These are phyloP conservation scores for Fonsecaea monophora DNA, from an alignment of 2,329 filamentous ascomycete species.

Conservation along the genomic window DNA sequence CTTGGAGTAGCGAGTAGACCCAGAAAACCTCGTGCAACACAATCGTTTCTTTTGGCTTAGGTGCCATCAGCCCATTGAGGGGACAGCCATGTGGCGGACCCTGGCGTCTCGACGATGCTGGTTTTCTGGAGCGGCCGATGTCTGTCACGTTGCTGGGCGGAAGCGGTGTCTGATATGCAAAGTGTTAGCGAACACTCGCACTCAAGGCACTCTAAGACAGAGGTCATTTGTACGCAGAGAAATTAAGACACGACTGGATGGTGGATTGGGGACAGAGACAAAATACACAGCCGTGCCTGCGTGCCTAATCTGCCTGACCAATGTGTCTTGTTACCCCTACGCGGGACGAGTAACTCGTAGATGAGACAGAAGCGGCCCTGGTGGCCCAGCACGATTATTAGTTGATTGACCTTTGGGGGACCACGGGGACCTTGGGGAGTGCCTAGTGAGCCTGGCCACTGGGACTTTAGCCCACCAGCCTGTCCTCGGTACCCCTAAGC, in stretches of 20 bases:
- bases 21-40: constrained; percentile 5
- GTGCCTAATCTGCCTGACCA: neutral
- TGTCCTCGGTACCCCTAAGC: constrained; percentile 10
- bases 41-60: constrained; percentile 5
- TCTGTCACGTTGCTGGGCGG: neutral
- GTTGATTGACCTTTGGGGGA: neutral
- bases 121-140: neutral
- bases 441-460: constrained; percentile 5
- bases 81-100: neutral
- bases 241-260: neutral
- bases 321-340: neutral
- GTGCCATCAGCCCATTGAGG: neutral
- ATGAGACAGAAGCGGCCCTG: neutral
- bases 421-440: constrained; percentile 3
- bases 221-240: neutral
- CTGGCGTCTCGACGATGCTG: neutral
- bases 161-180: neutral
- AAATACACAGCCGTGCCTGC: neutral
- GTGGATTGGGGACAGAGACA: constrained; percentile 7
- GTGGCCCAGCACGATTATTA: constrained; percentile 10
- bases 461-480: neutral
- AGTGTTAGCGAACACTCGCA: neutral
- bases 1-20: neutral
- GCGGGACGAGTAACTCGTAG: neutral
- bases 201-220: neutral